phyloP scores from a whole-genome alignment of 495 filamentous ascomycete species.

The Xanthoparmelia taractica region DNA sequence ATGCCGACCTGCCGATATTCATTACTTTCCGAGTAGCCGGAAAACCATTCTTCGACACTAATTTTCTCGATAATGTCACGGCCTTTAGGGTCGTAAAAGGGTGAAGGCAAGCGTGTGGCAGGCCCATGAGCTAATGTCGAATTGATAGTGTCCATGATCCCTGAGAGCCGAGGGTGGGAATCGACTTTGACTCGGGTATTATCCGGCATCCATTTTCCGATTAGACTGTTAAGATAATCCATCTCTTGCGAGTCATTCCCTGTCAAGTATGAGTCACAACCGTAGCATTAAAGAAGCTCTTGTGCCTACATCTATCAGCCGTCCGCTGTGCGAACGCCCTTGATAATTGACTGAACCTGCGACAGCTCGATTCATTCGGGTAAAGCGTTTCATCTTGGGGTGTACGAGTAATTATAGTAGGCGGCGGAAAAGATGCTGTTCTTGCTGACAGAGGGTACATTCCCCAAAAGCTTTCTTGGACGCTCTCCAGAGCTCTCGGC shows the following conservation, averaged over 20 bases:
- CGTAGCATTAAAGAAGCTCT: neutral
- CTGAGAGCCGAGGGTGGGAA: slow-evolving; percentile 71
- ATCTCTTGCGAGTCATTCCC: slow-evolving; percentile 77
- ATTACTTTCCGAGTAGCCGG: slow-evolving; percentile 69
- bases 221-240: slow-evolving; percentile 66
- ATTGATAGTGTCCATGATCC: slow-evolving; percentile 92
- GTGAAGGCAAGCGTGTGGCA: slow-evolving; percentile 63
- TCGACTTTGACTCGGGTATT: slow-evolving; percentile 68
- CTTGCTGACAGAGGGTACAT: slow-evolving; percentile 74
- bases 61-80: slow-evolving; percentile 67
- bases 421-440: slow-evolving; percentile 54
- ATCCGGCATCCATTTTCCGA: slow-evolving; percentile 80
- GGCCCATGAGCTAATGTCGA: slow-evolving; percentile 79
- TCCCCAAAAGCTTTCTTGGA: slow-evolving; percentile 84
- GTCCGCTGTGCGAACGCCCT: slow-evolving; percentile 74
- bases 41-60: slow-evolving; percentile 86
- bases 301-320: slow-evolving; percentile 56
- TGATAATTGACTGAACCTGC: slow-evolving; percentile 71
- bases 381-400: slow-evolving; percentile 82
- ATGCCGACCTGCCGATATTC: slow-evolving; percentile 88
- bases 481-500: slow-evolving; percentile 73
- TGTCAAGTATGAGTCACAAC: slow-evolving; percentile 16
- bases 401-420: slow-evolving; percentile 65
- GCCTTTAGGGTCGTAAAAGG: slow-evolving; percentile 79
- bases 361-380: slow-evolving; percentile 82